Evolutionary conservation across 2,329 filamentous ascomycete species (phyloP), one percentile per base, ranked within the genome.

Genomic region (Verticillium nonalfalfae): DNA sequence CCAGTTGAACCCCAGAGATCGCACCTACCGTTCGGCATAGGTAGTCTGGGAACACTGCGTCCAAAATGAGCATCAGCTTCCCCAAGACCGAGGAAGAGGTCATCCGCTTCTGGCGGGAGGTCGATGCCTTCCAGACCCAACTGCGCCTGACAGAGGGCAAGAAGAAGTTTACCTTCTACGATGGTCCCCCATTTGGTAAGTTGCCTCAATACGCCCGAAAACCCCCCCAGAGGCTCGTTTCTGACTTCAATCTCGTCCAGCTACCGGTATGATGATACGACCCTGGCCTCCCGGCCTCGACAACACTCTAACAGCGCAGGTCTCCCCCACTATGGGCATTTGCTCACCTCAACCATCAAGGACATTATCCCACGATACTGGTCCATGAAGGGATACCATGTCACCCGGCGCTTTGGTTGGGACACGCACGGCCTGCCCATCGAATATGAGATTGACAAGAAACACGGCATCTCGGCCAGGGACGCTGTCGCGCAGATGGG

Each of bases 361-460:
- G 94, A 97, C 75, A 95, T 97, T 63, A 96, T 98, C 67, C 93
- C 94, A 9, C 83, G 94, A 68, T 98, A 97, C 76, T 97, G 93
- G 92, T 93, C 93, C 59, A 97, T 97, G 93, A 96, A 96, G 74
- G 94, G 94, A 15, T 91, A 88, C 72, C 90, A 96, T 78, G 93
- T 97, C 59, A 91, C 95, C 79, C 86, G 94, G 66, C 85, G 93
- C 62, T 97, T 97, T 68, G 94, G 94, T 59, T 97, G 94, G 94
- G 94, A 97, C 64, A 88, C 93, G 1, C 94, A 97, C 72, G 94
- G 94, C 64, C 83, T 98, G 59, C 94, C 94, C 15, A 95, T 98
- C 68, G 94, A 98, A 79, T 91, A 96, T 74, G 94, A 97, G 78
- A 97, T 97, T 71, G 94, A 97, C 81, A 97, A 97, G 83, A 94